Conservation (phyloP, 441 rosid species). For the Euphorbia corollata region DNA sequence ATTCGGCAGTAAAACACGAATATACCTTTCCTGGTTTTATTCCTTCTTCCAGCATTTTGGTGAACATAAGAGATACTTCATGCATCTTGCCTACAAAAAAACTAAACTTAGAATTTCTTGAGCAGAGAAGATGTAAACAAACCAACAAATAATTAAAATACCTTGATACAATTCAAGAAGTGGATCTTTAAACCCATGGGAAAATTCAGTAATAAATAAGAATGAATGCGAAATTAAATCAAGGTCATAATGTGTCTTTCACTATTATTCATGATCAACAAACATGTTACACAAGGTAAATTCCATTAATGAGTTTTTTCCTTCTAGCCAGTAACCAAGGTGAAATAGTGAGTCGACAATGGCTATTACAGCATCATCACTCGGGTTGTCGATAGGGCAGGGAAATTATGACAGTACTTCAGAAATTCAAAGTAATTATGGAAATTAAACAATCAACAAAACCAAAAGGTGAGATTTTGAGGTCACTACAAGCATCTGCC, state of each 20-base stretch:
- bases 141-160: neutral
- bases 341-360: neutral
- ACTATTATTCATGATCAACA: neutral
- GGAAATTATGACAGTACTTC: too few relatives aligned
- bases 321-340: neutral
- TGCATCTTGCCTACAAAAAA: constrained; percentile 46
- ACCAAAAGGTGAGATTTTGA: neutral
- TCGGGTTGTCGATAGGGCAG: too few relatives aligned
- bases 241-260: neutral
- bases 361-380: neutral
- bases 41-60: constrained; percentile 65
- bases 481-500: too few relatives aligned
- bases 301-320: neutral
- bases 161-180: constrained; percentile 1
- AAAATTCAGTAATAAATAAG: neutral
- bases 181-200: neutral
- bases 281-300: neutral
- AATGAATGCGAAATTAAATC: neutral
- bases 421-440: neutral
- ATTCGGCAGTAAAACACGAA: constrained; percentile 7
- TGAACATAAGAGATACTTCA: constrained; percentile 52
- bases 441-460: neutral
- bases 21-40: constrained; percentile 70
- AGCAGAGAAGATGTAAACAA: neutral
- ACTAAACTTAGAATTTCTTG: constrained; percentile 10